phyloP scores from a whole-genome alignment of 1,139 yeast species.

The Kluyveromyces marxianus region DNA sequence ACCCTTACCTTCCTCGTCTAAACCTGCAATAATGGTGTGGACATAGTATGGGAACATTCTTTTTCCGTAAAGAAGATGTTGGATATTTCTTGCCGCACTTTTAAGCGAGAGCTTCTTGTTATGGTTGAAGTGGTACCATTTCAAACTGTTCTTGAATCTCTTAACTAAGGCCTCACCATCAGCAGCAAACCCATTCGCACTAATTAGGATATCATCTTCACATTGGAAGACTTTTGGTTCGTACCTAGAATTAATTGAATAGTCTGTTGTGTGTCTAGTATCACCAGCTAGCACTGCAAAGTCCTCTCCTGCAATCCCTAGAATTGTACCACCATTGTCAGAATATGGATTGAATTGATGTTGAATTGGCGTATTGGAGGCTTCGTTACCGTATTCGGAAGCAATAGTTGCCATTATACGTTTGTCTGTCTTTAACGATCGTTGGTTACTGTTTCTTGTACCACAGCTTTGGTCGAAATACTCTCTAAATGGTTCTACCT shows the following conservation, averaged over 20 bases:
- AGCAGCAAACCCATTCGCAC: constrained; percentile 95
- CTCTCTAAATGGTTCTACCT: too few species aligned
- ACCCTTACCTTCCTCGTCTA: constrained; percentile 91
- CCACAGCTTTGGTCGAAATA: too few species aligned
- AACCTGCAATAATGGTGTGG: constrained; percentile 88
- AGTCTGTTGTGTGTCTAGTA: constrained; percentile 92
- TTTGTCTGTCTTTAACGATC: not conserved
- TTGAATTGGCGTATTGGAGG: constrained; percentile 63
- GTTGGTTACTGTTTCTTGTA: too few species aligned
- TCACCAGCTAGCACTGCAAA: constrained; percentile 97
- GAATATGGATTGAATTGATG: constrained; percentile 93
- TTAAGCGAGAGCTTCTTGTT: constrained; percentile 59
- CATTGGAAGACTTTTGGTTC: constrained; percentile 86
- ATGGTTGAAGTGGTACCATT: constrained; percentile 93
- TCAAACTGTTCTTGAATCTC: constrained; percentile 65
- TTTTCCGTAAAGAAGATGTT: constrained; percentile 84
- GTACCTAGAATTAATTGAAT: constrained; percentile 85
- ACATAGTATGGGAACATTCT: constrained; percentile 96
- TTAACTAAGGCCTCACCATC: constrained; percentile 84
- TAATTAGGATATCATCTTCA: constrained; percentile 80
- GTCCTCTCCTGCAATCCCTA: constrained; percentile 97
- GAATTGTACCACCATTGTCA: constrained; percentile 94
- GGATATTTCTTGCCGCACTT: constrained; percentile 86
- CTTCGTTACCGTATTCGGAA: constrained; percentile 53
- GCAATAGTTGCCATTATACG: constrained; percentile 39